Percentiles rank a stretch among this genome's conserved stretches.
Evolutionary conservation across 2,329 filamentous ascomycete genomes (phyloP).

Genomic region (Aureobasidium sp.): DNA sequence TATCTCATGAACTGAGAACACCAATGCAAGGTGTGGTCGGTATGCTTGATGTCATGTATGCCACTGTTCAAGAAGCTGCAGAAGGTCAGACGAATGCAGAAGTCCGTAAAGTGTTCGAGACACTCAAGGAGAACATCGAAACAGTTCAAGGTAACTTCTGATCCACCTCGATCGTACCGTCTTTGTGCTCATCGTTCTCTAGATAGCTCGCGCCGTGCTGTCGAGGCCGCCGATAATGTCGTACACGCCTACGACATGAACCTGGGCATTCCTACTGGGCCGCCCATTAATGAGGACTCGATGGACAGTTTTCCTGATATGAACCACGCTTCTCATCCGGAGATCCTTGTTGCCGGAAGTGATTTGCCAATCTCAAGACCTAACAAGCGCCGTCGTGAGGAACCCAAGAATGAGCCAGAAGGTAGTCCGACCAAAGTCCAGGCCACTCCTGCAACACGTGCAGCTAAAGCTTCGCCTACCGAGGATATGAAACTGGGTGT

Average conservation of each 20-base stretch:
- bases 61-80: conserved; percentile 60
- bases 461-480: conserved; percentile 20
- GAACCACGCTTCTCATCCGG: conserved; percentile 26
- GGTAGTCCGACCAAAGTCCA: conserved; percentile 23
- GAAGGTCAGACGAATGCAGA: conserved; percentile 46
- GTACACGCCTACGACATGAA: conserved; percentile 70
- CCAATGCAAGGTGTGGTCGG: conserved; percentile 72
- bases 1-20: conserved; percentile 65
- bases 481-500: conserved; percentile 24
- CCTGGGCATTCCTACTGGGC: conserved; percentile 63
- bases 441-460: conserved; percentile 19
- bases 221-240: conserved; percentile 69
- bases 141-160: conserved; percentile 54
- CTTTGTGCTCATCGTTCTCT: conserved; percentile 18
- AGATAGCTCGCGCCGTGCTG: conserved; percentile 64
- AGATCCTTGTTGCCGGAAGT: conserved; percentile 39
- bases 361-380: conserved; percentile 34
- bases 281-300: conserved; percentile 19
- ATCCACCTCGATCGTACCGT: background rate
- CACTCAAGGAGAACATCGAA: conserved; percentile 62
- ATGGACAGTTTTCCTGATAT: background rate
- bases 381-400: conserved; percentile 39
- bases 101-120: conserved; percentile 51
- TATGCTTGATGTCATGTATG: conserved; percentile 71
- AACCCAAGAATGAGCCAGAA: conserved; percentile 19